Evolutionary conservation across 352 stramenopile genomes (phyloP).

Genomic region (Pythium grandisporangium): DNA sequence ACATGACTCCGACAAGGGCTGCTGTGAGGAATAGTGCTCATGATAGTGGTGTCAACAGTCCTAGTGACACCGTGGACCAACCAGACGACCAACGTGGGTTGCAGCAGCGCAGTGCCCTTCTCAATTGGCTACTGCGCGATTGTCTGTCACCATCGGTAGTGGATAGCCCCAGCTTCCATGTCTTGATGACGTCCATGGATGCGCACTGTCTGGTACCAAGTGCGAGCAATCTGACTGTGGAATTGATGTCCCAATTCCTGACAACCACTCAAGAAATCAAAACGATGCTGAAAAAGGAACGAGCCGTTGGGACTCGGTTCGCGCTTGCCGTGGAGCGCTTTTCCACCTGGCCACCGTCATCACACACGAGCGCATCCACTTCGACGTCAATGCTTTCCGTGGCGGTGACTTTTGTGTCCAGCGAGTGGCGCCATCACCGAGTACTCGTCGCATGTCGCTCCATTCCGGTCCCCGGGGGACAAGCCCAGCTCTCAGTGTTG

Average conservation of each 20-base stretch:
- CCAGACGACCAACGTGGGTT: no score
- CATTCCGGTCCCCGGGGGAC: background rate
- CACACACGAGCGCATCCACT: no score
- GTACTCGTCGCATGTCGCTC: constrained; percentile 5
- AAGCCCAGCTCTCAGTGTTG: background rate
- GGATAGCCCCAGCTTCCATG: constrained; percentile 3
- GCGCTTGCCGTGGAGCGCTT: constrained; percentile 4
- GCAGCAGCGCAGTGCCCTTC: constrained; percentile 3
- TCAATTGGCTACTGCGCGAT: constrained; percentile 9
- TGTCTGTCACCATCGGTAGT: constrained; percentile 1
- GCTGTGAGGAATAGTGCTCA: no score
- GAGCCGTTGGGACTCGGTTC: constrained; percentile 1
- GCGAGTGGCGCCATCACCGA: constrained; percentile 4
- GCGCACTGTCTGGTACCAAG: constrained; percentile 4
- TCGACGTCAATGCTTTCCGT: no score
- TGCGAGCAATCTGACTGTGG: background rate
- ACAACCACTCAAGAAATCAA: background rate
- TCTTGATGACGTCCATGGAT: constrained; percentile 2
- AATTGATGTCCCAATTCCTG: constrained; percentile 2
- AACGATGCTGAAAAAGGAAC: constrained; percentile 2
- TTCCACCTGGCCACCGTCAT: no score
- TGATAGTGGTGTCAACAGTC: no score
- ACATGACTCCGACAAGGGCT: no score
- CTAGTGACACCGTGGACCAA: no score
- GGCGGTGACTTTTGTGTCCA: constrained; percentile 5